A percentile compares a stretch with the other conserved stretches of the same genome.
phyloP scores from a whole-genome alignment of 1,284 basidiomycete species.

The Ganoderma sinense region DNA sequence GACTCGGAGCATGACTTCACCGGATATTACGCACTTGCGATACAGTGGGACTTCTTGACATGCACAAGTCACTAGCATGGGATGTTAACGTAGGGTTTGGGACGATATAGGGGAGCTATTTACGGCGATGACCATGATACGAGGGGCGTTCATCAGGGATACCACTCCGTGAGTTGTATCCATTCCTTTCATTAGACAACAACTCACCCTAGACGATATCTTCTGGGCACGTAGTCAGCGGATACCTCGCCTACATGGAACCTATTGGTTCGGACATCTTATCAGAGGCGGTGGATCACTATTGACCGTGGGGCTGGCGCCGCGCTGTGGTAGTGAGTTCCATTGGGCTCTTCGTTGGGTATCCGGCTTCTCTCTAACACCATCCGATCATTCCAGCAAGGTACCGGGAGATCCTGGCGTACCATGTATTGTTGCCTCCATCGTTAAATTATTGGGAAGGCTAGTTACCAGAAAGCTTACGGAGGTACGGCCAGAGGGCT shows the following conservation, averaged over 20 bases:
- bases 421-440: not conserved
- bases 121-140: not conserved
- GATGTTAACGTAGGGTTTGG: not conserved
- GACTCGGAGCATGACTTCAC: not conserved
- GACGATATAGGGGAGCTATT: not conserved
- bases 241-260: constrained; percentile 1
- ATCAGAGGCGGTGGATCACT: not conserved
- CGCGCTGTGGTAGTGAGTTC: not conserved
- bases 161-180: not conserved
- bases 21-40: not conserved
- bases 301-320: not conserved
- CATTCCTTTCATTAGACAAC: too few species aligned
- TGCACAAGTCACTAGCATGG: not conserved
- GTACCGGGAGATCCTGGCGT: not conserved
- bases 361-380: not conserved
- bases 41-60: not conserved
- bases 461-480: not conserved
- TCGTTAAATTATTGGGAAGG: not conserved
- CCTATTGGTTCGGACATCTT: not conserved
- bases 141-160: not conserved
- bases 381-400: not conserved
- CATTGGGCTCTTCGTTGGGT: not conserved
- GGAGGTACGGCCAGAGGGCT: not conserved
- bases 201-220: too few species aligned
- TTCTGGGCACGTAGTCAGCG: not conserved